These are phyloP conservation scores for Yamadazyma spencermartinsiae DNA, from an alignment of 1,139 yeast genomes.

Conservation along the genomic window DNA sequence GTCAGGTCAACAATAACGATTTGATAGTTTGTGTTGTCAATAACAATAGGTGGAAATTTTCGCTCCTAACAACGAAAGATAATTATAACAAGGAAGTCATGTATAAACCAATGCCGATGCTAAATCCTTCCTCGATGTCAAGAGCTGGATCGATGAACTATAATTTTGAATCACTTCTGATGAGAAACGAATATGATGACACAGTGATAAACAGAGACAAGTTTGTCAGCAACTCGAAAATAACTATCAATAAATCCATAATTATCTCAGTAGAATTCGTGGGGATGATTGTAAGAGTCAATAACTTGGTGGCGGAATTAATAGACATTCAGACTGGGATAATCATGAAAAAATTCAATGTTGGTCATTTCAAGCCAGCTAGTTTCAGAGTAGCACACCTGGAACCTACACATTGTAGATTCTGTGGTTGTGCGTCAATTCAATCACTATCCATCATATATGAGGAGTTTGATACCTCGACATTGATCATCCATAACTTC, in stretches of 20 bases:
- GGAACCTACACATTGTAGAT: conserved; percentile 84
- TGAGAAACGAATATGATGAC: background rate
- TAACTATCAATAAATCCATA: conserved; percentile 15
- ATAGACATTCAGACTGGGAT: conserved; percentile 81
- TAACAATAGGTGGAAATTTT: conserved; percentile 65
- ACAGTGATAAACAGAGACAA: background rate
- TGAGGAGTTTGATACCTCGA: conserved; percentile 57
- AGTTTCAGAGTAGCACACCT: conserved; percentile 72
- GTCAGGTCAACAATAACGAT: conserved; percentile 51
- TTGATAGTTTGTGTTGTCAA: conserved; percentile 63
- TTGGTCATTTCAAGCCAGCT: conserved; percentile 64
- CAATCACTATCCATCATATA: conserved; percentile 71
- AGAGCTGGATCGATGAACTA: conserved; percentile 8
- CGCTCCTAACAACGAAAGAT: conserved; percentile 48
- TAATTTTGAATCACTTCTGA: conserved; percentile 2
- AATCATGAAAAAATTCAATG: conserved; percentile 50
- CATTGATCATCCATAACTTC: conserved; percentile 71
- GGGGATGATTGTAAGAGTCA: conserved; percentile 67
- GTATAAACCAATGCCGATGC: conserved; percentile 3
- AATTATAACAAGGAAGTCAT: conserved; percentile 38
- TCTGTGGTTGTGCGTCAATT: conserved; percentile 87
- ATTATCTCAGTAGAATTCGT: conserved; percentile 41
- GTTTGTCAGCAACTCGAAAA: conserved; percentile 3
- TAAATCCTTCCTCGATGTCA: conserved; percentile 12
- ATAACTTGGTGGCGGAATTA: conserved; percentile 56